These are phyloP conservation scores for Caryopteris hybrid DNA, from an alignment of 305 asterid species.

Conservation along the genomic window DNA sequence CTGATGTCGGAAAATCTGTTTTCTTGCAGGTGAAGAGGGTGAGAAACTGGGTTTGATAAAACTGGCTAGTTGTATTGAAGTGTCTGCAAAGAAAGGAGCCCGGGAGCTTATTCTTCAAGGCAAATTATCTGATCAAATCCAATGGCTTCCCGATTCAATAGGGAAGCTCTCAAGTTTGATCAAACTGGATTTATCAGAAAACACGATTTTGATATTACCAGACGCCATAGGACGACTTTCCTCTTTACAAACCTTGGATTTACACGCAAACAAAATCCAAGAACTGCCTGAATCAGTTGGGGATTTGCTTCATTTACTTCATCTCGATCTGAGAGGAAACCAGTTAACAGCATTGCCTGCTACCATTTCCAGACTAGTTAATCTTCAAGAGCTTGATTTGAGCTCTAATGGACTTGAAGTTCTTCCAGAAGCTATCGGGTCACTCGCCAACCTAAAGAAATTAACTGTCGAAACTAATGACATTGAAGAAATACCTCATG, in stretches of 20 bases:
- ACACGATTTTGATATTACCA: conserved; percentile 54
- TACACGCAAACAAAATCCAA: conserved; percentile 53
- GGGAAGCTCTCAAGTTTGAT: conserved; percentile 75
- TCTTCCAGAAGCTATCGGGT: conserved; percentile 82
- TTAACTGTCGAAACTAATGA: conserved; percentile 72
- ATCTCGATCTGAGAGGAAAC: conserved; percentile 68
- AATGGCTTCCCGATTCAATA: conserved; percentile 93
- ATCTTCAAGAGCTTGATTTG: conserved; percentile 72
- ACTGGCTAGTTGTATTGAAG: conserved; percentile 79
- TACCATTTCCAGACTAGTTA: conserved; percentile 46
- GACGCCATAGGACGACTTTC: conserved; percentile 54
- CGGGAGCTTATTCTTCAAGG: conserved; percentile 55
- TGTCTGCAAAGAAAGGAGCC: conserved; percentile 68
- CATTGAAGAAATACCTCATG: conserved; percentile 84
- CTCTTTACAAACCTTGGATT: conserved; percentile 58
- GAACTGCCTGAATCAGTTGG: conserved; percentile 82
- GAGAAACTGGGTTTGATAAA: conserved; percentile 68
- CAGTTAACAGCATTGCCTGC: conserved; percentile 60
- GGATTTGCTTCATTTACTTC: conserved; percentile 51
- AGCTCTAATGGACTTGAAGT: conserved; percentile 64
- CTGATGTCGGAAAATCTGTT: conserved; percentile 1
- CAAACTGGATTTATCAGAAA: conserved; percentile 71
- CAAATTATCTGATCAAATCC: conserved; percentile 72
- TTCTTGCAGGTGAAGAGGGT: conserved; percentile 57
- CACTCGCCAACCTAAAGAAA: conserved; percentile 57